phyloP scores from a whole-genome alignment of 1,139 yeast species.

The Yamadazyma atmosphaerica region DNA sequence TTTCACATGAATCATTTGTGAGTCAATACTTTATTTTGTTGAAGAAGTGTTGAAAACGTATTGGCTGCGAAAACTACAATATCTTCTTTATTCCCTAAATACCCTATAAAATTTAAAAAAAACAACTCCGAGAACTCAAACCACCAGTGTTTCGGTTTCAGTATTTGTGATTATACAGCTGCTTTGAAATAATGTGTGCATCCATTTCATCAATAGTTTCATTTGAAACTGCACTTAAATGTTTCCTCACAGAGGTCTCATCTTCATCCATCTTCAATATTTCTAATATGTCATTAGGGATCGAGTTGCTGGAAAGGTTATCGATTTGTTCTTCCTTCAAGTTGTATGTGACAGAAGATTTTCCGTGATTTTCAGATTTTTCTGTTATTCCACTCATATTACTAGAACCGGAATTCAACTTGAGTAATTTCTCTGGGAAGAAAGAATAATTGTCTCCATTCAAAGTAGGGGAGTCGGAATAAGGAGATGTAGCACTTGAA shows the following conservation, averaged over 20 bases:
- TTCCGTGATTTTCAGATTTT: not conserved
- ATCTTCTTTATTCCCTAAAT: not conserved
- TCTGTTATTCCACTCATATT: constrained; percentile 4
- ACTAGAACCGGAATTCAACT: constrained; percentile 9
- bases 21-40: no score
- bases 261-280: constrained; percentile 12
- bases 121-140: no score
- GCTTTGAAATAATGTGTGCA: constrained; percentile 5
- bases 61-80: not conserved
- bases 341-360: not conserved
- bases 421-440: constrained; percentile 20
- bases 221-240: constrained; percentile 6
- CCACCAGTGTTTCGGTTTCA: no score
- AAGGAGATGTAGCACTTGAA: not conserved
- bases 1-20: no score
- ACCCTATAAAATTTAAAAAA: not conserved
- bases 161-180: constrained; percentile 6
- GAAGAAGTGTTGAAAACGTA: no score
- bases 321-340: constrained; percentile 5
- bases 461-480: constrained; percentile 15
- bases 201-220: constrained; percentile 9
- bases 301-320: constrained; percentile 7
- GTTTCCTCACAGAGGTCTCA: constrained; percentile 3
- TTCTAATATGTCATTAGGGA: constrained; percentile 15
- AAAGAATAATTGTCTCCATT: constrained; percentile 17